Percentiles rank a stretch among this genome's conserved stretches.
Evolutionary conservation across 805 yeast genomes (phyloP).

Genomic region (Starmerella gropengiesseri): DNA sequence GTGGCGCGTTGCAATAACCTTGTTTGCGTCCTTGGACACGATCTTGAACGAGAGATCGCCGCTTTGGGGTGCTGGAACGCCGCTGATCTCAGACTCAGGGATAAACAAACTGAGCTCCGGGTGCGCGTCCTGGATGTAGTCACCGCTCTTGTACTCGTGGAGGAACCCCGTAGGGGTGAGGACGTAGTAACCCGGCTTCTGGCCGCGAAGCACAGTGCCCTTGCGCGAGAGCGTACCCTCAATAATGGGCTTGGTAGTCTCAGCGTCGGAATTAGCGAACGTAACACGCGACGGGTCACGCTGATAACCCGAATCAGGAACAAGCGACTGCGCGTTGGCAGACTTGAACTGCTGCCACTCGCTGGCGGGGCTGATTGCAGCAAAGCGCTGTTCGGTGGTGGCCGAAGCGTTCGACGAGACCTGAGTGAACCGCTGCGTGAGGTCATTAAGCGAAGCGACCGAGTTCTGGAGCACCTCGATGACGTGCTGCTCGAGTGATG

Average conservation of each 20-base stretch:
- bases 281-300: slow-evolving; percentile 32
- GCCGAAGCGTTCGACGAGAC: slow-evolving; percentile 26
- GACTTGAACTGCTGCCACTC: slow-evolving; percentile 39
- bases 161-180: slow-evolving; percentile 38
- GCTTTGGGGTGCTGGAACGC: slow-evolving; percentile 24
- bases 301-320: slow-evolving; percentile 30
- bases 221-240: slow-evolving; percentile 40
- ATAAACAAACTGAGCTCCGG: slow-evolving; percentile 39
- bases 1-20: slow-evolving; percentile 29
- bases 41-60: slow-evolving; percentile 35
- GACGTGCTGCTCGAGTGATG: slow-evolving; percentile 36
- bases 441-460: slow-evolving; percentile 28
- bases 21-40: slow-evolving; percentile 35
- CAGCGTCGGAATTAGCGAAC: slow-evolving; percentile 35
- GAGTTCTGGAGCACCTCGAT: slow-evolving; percentile 36
- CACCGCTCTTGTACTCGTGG: slow-evolving; percentile 36
- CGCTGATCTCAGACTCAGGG: slow-evolving; percentile 39
- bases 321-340: slow-evolving; percentile 29
- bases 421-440: slow-evolving; percentile 28
- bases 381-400: slow-evolving; percentile 28
- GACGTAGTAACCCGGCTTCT: slow-evolving; percentile 38
- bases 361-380: slow-evolving; percentile 30
- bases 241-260: slow-evolving; percentile 36
- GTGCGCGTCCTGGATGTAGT: slow-evolving; percentile 34
- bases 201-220: slow-evolving; percentile 35